Conservation (phyloP, 2,329 filamentous ascomycete genomes). For the Arthrobotrys entomopaga region DNA sequence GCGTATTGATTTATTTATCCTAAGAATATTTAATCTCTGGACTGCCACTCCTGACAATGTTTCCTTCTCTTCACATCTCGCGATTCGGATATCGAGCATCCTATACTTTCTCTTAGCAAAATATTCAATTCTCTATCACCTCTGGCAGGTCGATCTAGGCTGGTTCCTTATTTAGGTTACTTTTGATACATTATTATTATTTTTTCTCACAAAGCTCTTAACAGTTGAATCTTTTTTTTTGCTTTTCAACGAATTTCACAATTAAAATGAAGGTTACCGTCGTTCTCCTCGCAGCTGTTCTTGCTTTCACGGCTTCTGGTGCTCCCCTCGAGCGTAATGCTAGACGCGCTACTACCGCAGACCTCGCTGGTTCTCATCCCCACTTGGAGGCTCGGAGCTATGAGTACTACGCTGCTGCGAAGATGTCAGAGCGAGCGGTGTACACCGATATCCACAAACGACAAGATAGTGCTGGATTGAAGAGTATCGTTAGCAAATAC, state of each 20-base stretch:
- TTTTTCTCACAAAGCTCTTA: constrained; percentile 3
- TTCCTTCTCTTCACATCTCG: constrained; percentile 29
- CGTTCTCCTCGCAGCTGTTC: constrained; percentile 37
- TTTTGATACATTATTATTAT: constrained; percentile 14
- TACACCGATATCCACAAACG: constrained; percentile 24
- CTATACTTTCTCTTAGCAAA: constrained; percentile 9
- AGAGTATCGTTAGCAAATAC: constrained; percentile 38
- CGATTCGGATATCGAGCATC: constrained; percentile 24
- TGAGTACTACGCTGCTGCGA: constrained; percentile 8
- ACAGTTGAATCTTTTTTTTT: constrained; percentile 21
- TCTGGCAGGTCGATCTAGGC: constrained; percentile 54
- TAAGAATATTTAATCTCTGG: constrained; percentile 30
- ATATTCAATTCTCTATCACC: constrained; percentile 37
- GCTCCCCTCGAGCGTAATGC: constrained; percentile 31
- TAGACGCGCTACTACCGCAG: constrained; percentile 22
- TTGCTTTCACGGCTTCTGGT: constrained; percentile 44
- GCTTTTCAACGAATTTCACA: no score
- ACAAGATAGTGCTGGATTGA: constrained; percentile 28
- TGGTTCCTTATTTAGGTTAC: constrained; percentile 29
- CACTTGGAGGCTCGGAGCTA: constrained; percentile 3
- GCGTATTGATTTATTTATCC: background rate
- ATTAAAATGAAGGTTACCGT: constrained; percentile 45
- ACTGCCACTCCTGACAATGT: constrained; percentile 11
- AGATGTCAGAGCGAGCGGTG: constrained; percentile 8
- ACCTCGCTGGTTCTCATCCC: constrained; percentile 9